phyloP scores from a whole-genome alignment of 164 flowering plant genomes.

The Pachysandra terminalis region DNA sequence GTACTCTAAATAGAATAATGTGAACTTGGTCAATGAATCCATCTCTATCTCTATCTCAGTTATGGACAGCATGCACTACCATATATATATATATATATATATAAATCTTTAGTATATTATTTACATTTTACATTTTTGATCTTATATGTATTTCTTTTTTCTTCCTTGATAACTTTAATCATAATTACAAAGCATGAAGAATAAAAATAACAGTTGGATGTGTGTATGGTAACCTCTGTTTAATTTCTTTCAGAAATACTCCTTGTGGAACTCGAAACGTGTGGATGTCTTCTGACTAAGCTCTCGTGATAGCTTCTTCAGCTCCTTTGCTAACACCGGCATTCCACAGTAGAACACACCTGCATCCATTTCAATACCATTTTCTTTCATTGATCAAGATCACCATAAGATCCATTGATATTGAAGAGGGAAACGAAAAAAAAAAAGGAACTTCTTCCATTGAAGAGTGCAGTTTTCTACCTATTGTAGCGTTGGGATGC shows the following conservation, averaged over 20 bases:
- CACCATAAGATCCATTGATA: no score
- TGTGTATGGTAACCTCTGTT: not conserved
- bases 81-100: no score
- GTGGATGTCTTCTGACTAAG: constrained; percentile 75
- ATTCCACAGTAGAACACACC: constrained; percentile 97
- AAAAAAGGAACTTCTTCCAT: not conserved
- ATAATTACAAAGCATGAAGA: constrained; percentile 6
- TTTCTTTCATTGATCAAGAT: no score
- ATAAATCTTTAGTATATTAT: not conserved
- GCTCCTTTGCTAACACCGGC: constrained; percentile 84
- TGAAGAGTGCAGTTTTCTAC: constrained; percentile 38
- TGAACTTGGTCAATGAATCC: no score
- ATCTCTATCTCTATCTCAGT: no score
- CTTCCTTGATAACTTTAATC: constrained; percentile 3
- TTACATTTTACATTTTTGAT: no score
- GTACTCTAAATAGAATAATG: no score
- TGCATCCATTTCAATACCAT: no score
- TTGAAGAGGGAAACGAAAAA: no score
- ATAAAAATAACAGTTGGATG: not conserved
- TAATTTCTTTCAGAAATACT: constrained; percentile 44
- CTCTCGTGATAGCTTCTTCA: constrained; percentile 65
- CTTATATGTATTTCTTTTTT: not conserved
- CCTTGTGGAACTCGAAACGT: constrained; percentile 93
- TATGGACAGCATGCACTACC: not conserved
- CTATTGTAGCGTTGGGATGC: constrained; percentile 80